These are phyloP conservation scores for Endoconidiophora laricicola DNA, from an alignment of 2,329 filamentous ascomycete species.

Conservation along the genomic window DNA sequence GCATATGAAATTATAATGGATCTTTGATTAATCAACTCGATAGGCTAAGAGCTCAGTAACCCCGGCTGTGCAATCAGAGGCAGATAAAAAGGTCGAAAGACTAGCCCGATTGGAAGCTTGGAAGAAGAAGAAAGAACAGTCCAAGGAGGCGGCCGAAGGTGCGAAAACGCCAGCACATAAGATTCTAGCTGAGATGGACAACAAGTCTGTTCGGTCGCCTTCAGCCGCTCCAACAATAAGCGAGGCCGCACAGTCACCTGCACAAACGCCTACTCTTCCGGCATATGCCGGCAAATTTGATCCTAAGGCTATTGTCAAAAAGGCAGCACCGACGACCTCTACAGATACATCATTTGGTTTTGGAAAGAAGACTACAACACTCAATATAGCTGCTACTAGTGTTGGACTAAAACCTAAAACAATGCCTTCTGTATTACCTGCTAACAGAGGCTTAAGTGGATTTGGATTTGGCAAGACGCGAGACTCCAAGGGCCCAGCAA, in stretches of 20 bases:
- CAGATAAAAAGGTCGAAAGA: constrained; percentile 63
- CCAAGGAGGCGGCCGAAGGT: constrained; percentile 45
- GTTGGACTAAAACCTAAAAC: constrained; percentile 15
- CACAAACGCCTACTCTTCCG: constrained; percentile 19
- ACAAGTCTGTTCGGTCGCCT: constrained; percentile 39
- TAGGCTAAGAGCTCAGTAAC: constrained; percentile 16
- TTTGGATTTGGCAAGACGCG: constrained; percentile 66
- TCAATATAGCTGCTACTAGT: constrained; percentile 11
- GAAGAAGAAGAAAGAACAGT: constrained; percentile 77
- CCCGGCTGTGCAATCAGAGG: constrained; percentile 41
- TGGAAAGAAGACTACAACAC: constrained; percentile 18
- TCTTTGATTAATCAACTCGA: constrained; percentile 10
- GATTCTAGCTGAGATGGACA: constrained; percentile 57
- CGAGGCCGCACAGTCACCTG: constrained; percentile 30
- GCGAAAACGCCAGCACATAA: constrained; percentile 51
- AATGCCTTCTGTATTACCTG: constrained; percentile 40
- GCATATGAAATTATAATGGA: not conserved
- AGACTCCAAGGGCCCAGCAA: constrained; percentile 46
- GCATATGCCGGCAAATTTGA: constrained; percentile 69
- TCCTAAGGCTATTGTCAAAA: constrained; percentile 42
- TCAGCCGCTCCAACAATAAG: constrained; percentile 33
- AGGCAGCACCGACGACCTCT: constrained; percentile 42
- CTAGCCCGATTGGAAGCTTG: constrained; percentile 73
- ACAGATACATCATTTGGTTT: constrained; percentile 27
- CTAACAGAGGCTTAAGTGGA: constrained; percentile 54